Conservation (phyloP, 2,329 filamentous ascomycete species). For the Trichoderma koningiopsis region DNA sequence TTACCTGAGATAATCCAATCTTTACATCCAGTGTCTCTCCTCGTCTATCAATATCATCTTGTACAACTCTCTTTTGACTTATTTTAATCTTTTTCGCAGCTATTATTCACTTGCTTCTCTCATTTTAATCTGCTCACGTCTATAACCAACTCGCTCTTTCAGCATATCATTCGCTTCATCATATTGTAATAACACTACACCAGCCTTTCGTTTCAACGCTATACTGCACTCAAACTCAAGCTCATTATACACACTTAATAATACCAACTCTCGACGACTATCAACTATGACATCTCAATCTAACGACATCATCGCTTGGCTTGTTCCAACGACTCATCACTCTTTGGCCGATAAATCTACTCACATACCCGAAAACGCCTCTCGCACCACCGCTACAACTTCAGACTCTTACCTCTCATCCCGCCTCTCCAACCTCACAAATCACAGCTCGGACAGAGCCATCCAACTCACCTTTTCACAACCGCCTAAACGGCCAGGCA, state of each 20-base stretch:
- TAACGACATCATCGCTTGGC: constrained; percentile 45
- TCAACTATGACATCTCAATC: constrained; percentile 30
- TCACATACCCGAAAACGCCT: constrained; percentile 38
- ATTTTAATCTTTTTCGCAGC: background rate
- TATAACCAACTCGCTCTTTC: constrained; percentile 8
- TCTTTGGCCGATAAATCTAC: constrained; percentile 40
- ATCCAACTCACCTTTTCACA: constrained; percentile 43
- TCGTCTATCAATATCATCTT: constrained; percentile 1
- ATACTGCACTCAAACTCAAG: background rate
- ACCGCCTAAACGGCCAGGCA: constrained; percentile 38
- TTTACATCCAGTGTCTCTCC: background rate
- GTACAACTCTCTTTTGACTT: background rate
- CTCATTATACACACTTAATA: constrained; percentile 9
- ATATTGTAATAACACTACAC: background rate
- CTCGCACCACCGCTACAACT: constrained; percentile 31
- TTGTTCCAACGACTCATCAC: constrained; percentile 42
- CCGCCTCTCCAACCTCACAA: constrained; percentile 33
- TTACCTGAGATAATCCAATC: background rate
- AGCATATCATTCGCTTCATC: background rate
- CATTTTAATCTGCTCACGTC: background rate
- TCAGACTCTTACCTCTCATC: constrained; percentile 35
- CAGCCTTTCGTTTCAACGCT: background rate
- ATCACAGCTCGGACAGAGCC: constrained; percentile 35
- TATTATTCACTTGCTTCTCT: constrained; percentile 12
- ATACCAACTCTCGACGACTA: constrained; percentile 19